Evolutionary conservation across 768 basidiomycete genomes (phyloP), one percentile per base, ranked within the genome.

Genomic region (Termitomyces sp.): DNA sequence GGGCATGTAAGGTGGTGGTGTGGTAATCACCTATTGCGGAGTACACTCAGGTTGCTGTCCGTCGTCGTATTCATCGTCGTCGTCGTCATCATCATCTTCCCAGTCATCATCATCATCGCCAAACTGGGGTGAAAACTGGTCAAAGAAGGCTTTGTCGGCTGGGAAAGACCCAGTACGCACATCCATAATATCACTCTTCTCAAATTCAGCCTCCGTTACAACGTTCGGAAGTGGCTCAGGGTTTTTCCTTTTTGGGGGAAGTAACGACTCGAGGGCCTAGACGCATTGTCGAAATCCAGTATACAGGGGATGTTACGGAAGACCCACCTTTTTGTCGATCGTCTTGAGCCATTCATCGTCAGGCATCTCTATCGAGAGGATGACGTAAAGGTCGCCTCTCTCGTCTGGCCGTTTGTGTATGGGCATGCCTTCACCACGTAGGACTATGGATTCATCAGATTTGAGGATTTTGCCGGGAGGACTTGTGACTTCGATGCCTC

Each of bases 361-460:
- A 13, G 95, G 95, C 92, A 95, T 94, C 73, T 97, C 95, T 53
- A 98, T 80, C 56, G 88, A 83, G 53, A 97, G 82, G 53, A 88
- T 81, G 56, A 98, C 78, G 65, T 87, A 92, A 39, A 98, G 76
- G 66, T 95, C 88, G 12, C 95, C 95, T 69, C 85, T 88, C 60
- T 79, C 72, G 54, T 85, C 82, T 24, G 84, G 75, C 13, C 77
- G 77, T 64, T 86, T 87, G 72, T 86, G 79, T 13, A 83, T 70
- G 1, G 95, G 94, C 94, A 98, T 95, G 39, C 96, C 95, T 72
- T 98, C 95, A 12, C 86, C 88, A 2, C 85, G 81, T 37, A 97
- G 66, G 18, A 88, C 77, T 59, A 95, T 89, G 22, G 85, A 83
- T 62, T 89, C 85, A 12, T 86, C 85, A 4, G 86, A 80, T 60